These are phyloP conservation scores for Rhizopus sp. DNA, from an alignment of 371 early-diverging fungal genomes.

Conservation along the genomic window DNA sequence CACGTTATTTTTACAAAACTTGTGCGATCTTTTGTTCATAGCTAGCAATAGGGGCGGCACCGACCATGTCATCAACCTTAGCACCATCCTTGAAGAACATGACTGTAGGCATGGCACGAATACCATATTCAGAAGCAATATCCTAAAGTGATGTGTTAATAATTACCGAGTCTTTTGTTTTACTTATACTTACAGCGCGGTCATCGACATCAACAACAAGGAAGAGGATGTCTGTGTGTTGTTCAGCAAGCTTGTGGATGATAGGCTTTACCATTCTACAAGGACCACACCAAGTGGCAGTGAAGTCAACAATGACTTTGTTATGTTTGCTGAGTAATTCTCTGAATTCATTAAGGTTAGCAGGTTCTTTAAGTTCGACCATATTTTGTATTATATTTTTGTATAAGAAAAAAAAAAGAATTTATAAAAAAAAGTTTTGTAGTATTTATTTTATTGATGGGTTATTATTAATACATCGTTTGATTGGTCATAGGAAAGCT, in stretches of 20 bases:
- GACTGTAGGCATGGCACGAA: constrained; percentile 95
- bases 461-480: constrained; percentile 9
- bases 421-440: constrained; percentile 6
- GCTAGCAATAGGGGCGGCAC: constrained; percentile 56
- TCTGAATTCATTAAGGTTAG: constrained; percentile 34
- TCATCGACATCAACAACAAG: constrained; percentile 88
- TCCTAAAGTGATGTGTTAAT: constrained; percentile 41
- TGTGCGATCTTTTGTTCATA: constrained; percentile 18
- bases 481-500: constrained; percentile 1
- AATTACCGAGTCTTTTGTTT: not conserved
- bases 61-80: constrained; percentile 74
- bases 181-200: constrained; percentile 41
- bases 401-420: constrained; percentile 5
- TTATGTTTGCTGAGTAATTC: constrained; percentile 28
- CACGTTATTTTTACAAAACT: no score
- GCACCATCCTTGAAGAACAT: constrained; percentile 73
- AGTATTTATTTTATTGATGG: constrained; percentile 17
- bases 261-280: constrained; percentile 88
- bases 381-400: constrained; percentile 13
- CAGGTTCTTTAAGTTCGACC: constrained; percentile 20
- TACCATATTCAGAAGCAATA: constrained; percentile 63
- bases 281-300: constrained; percentile 80
- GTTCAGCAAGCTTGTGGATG: constrained; percentile 58
- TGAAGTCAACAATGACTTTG: constrained; percentile 64
- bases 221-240: constrained; percentile 63